phyloP scores from a whole-genome alignment of 768 basidiomycete species.

The Tricholoma sp. region DNA sequence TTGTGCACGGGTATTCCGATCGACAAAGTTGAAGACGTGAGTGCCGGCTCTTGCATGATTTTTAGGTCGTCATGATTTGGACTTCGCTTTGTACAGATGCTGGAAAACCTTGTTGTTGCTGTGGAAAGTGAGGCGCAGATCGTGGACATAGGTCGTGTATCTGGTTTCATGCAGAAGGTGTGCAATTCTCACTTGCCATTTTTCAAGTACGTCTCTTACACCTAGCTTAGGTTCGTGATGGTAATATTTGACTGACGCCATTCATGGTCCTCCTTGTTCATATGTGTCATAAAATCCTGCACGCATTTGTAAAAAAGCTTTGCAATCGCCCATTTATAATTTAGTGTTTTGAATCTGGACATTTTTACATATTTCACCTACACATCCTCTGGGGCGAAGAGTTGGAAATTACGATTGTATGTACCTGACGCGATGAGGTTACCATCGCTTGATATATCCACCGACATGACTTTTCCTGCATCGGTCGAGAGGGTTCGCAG shows the following conservation, averaged over 20 bases:
- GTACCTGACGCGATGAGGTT: conserved; percentile 85
- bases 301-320: conserved; percentile 29
- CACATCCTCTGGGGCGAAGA: conserved; percentile 77
- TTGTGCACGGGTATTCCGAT: conserved; percentile 82
- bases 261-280: conserved; percentile 10
- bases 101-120: conserved; percentile 80
- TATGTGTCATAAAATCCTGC: conserved; percentile 13
- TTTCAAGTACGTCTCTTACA: neutral
- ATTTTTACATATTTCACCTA: neutral
- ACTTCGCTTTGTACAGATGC: conserved; percentile 45
- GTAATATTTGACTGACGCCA: conserved; percentile 40
- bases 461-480: conserved; percentile 98
- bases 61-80: neutral
- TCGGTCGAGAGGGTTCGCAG: conserved; percentile 87
- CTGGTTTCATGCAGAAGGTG: conserved; percentile 90
- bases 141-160: conserved; percentile 79
- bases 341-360: conserved; percentile 8
- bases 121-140: conserved; percentile 84
- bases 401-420: conserved; percentile 91
- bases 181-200: conserved; percentile 12
- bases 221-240: conserved; percentile 48
- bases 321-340: conserved; percentile 13
- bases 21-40: conserved; percentile 87
- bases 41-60: conserved; percentile 22
- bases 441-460: conserved; percentile 83